Evolutionary conservation across 176 grass and related monocot species (phyloP), one percentile per base, ranked within the genome.

Genomic region (maize (Zea mays)): DNA sequence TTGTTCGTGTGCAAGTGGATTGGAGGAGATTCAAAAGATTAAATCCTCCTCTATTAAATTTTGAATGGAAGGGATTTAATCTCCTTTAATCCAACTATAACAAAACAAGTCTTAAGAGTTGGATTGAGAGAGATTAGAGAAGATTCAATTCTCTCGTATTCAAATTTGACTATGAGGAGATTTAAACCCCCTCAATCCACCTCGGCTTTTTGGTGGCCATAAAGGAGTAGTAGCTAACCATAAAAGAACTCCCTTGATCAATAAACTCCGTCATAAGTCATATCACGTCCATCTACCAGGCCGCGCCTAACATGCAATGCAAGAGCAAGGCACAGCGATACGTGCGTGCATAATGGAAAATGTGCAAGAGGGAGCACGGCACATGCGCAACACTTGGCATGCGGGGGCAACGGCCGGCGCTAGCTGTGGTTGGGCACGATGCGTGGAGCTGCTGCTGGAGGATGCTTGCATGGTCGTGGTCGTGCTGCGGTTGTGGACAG

Each of bases 201-300:
- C 27, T 27, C 27, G 7, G 17, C 54, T 57, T 57, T 3, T 57
- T 56, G 52, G 55, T 58, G 19, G 8, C 54, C 16, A 56, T n/a
- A 56, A 56, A 56, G 19, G n/a, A 58, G 54, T 20, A 56, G 17
- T 16, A 56, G 17, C 6, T n/a, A 56, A 56, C 17, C 16, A 56
- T 56, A 56, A 56, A 19, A 14, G 16, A 56, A 56, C 15, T 50
- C 17, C 10, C 76, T 49, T 55, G 48, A 67, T 79, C 40, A 79
- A 80, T 80, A 48, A 79, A 48, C 81, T n/a, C 21, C 20, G n/a
- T 20, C 66, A 85, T 67, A 67, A 85, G 77, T 77, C 72, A 60
- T 69, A 60, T 69, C 61, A 56, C 38, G n/a, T 54, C 48, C 34
- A 52, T 55, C 49, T 36, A 19, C 55, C 71, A 19, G 8, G 55